A percentile compares a stretch with the other conserved stretches of the same genome.
phyloP scores from a whole-genome alignment of 1,139 yeast species.

The Blastobotrys capitulatus region DNA sequence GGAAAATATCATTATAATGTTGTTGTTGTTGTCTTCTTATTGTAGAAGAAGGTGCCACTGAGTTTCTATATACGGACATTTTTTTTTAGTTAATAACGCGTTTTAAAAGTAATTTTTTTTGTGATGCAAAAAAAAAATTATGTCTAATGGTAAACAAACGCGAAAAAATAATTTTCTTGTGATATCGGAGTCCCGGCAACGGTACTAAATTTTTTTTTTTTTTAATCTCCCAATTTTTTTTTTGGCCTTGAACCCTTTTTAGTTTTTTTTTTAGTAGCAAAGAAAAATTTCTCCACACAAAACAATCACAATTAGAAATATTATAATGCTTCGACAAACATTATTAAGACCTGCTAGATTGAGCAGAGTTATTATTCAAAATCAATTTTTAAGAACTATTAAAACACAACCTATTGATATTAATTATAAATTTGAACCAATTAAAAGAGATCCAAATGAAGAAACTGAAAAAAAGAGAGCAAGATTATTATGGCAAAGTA shows the following conservation, averaged over 20 bases:
- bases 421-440: slow-evolving; percentile 54
- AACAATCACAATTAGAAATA: too few species aligned
- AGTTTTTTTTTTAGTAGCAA: neutral
- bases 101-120: too few species aligned
- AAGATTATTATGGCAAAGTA: slow-evolving; percentile 79
- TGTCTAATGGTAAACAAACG: neutral
- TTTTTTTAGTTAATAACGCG: neutral
- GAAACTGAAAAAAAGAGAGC: slow-evolving; percentile 74
- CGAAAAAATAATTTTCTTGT: neutral
- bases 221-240: neutral
- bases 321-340: neutral
- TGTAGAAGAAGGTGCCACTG: slow-evolving; percentile 17
- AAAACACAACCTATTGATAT: neutral
- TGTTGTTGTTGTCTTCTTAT: slow-evolving; percentile 16
- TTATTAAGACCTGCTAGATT: neutral
- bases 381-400: too few species aligned
- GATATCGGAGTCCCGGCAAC: neutral
- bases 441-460: slow-evolving; percentile 63
- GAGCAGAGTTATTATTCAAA: too few species aligned
- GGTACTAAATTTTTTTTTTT: too few species aligned
- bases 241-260: neutral
- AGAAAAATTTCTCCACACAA: too few species aligned
- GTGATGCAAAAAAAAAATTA: neutral
- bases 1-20: slow-evolving; percentile 43
- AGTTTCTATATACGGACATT: slow-evolving; percentile 15